Base-by-base conservation (phyloP, 345 rosid genomes). In the Hevea brasiliensis region DNA sequence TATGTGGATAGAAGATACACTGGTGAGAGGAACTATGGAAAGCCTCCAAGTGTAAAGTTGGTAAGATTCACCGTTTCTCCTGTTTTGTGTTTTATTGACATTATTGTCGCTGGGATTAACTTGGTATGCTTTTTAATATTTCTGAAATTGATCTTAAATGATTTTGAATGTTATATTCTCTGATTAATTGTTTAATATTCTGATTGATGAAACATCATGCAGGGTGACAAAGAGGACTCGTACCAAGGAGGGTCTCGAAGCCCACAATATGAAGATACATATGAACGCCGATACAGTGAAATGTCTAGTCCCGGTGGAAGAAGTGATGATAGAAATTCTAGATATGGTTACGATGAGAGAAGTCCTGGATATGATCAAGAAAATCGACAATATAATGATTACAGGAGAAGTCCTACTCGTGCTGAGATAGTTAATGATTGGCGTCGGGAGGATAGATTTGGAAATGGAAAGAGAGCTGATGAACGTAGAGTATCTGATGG, bases 381-480 rank as follows among this genome's bases (percentile, higher is more conserved):
- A 71, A 63, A 80, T 75, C 81, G 81, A 51, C 89, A 82, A 48
- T 76, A 79, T 84, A 75, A 81, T 81, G 89, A 85, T 81, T 75
- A 78, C 79, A 71, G 73, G 63, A 90, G 67, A 85, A 89, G 96
- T 74, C 96, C 93, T 55, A 79, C 84, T 81, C 97, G 85, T 74
- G 92, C 92, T 57, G 96, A 92, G 73, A 42, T 88, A 35, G 55
- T 87, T 73, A 95, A 85, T 83, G 99, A 92, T 81, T 95, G 99
- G 98, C 94, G 88, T 66, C 85, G 93, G 59, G 97, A 92, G 53
- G 96, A 91, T 78, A 95, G 97, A 83, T 95, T 92, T 83, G 92
- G 87, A 42, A 88, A 91, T 74, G 90, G 86, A 48, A 82, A 75
- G 78, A 86, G 83, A 80, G 62, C 73, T 76, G 95, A 86, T 26